Percentiles rank a stretch among this genome's conserved stretches.
Conservation (phyloP, 2,329 filamentous ascomycete genomes). For the Diaporthe sp. region DNA sequence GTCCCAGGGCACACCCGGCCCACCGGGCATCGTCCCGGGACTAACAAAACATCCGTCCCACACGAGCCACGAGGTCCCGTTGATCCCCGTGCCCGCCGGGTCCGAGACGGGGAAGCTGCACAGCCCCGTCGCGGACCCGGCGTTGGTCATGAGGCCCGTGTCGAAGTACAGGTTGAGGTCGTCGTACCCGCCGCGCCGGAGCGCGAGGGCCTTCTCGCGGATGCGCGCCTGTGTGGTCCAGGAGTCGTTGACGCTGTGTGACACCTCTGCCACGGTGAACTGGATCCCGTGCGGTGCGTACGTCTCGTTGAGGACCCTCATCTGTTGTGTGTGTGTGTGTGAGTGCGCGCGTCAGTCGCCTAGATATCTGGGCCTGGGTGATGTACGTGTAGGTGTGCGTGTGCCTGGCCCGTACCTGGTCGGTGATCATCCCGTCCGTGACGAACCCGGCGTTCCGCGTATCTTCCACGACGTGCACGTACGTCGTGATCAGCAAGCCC, state of each 20-base stretch:
- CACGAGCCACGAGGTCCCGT: conserved; percentile 9
- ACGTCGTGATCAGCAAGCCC: conserved; percentile 14
- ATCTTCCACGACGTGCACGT: conserved; percentile 21
- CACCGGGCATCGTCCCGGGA: conserved; percentile 5
- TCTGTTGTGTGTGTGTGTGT: not conserved
- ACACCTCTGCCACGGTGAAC: not conserved
- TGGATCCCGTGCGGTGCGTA: conserved; percentile 1
- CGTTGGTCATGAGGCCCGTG: conserved; percentile 15
- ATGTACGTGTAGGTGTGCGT: not conserved
- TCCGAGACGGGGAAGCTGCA: conserved; percentile 1
- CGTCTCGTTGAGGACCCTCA: not conserved
- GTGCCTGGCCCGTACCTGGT: not conserved
- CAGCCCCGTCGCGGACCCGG: conserved; percentile 4
- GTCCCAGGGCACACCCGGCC: not conserved
- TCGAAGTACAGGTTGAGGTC: conserved; percentile 9
- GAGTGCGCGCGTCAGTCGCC: not conserved
- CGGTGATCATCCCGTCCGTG: not conserved
- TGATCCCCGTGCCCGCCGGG: not conserved
- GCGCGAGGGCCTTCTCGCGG: conserved; percentile 8
- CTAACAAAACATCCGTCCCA: conserved; percentile 16
- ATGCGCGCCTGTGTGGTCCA: conserved; percentile 5
- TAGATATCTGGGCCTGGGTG: not conserved
- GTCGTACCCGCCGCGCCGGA: conserved; percentile 1
- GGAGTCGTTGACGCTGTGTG: conserved; percentile 11
- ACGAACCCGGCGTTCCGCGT: not conserved